Conservation (phyloP, 2,329 filamentous ascomycete genomes). For the Aspergillus novoparasiticus region DNA sequence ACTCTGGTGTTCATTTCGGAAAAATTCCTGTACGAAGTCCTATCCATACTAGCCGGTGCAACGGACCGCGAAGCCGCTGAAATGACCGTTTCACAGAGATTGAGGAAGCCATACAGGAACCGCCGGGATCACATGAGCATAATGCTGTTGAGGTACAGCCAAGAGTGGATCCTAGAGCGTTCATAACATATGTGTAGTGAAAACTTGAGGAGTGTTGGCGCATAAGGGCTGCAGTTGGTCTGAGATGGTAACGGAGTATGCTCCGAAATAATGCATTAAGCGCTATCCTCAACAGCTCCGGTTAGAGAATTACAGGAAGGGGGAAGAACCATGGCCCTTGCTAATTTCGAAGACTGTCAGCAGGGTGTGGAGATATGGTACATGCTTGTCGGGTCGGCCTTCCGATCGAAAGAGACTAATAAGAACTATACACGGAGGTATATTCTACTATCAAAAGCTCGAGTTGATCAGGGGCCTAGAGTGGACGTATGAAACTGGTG, state of each 20-base stretch:
- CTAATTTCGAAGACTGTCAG: background rate
- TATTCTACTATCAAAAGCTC: background rate
- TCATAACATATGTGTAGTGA: background rate
- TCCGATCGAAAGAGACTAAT: background rate
- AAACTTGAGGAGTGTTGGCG: background rate
- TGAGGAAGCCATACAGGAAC: constrained; percentile 1
- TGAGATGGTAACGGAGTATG: constrained; percentile 15
- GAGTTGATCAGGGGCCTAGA: background rate
- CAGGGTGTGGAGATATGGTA: background rate
- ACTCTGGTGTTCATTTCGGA: constrained; percentile 9
- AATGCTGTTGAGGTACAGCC: background rate
- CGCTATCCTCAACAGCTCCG: background rate
- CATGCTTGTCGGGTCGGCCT: background rate
- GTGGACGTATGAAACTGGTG: background rate
- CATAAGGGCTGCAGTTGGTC: background rate
- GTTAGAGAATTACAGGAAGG: background rate
- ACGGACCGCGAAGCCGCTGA: constrained; percentile 17
- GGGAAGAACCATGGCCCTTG: background rate
- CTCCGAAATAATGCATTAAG: constrained; percentile 13
- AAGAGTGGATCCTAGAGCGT: constrained; percentile 2
- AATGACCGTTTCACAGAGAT: constrained; percentile 21
- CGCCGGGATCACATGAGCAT: background rate
- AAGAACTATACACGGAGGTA: background rate
- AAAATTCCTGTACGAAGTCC: constrained; percentile 6
- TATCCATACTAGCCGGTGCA: constrained; percentile 12